Conservation (phyloP, 495 filamentous ascomycete genomes). For the Hyaloscypha bicolor region DNA sequence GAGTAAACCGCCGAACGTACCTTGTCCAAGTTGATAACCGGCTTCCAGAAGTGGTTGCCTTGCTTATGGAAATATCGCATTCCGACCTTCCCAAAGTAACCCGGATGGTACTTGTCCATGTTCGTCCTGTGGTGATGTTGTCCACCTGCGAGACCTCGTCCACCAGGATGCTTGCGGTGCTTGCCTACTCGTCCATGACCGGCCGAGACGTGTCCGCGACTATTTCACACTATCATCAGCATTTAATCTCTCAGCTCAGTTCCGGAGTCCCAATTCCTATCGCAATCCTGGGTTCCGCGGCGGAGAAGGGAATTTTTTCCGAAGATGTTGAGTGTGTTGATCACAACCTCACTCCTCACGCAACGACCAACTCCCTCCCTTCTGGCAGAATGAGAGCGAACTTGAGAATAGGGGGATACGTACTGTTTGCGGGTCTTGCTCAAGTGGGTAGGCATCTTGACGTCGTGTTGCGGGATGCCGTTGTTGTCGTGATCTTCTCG, state of each 20-base stretch:
- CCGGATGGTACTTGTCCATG: conserved; percentile 91
- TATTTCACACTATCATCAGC: conserved; percentile 34
- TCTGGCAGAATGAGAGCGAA: neutral
- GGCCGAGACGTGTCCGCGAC: conserved; percentile 93
- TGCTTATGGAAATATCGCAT: conserved; percentile 96
- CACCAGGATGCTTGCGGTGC: conserved; percentile 92
- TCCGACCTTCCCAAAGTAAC: conserved; percentile 98
- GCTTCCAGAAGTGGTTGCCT: conserved; percentile 87
- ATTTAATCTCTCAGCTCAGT: neutral
- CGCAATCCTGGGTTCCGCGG: neutral
- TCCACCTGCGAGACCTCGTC: conserved; percentile 95
- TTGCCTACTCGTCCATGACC: conserved; percentile 92
- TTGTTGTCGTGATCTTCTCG: conserved; percentile 25
- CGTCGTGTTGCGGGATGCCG: conserved; percentile 26
- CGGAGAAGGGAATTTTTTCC: neutral
- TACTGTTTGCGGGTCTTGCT: conserved; percentile 85
- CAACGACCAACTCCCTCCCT: neutral
- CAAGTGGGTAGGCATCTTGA: conserved; percentile 79
- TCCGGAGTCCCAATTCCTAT: neutral
- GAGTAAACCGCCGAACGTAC: conserved; percentile 21
- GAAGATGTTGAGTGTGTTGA: neutral
- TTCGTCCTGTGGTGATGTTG: conserved; percentile 95
- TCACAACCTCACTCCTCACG: neutral
- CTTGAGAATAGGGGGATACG: conserved; percentile 39
- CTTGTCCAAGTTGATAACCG: conserved; percentile 38